Percentiles rank a stretch among this genome's conserved stretches.
Conservation (phyloP, 2,329 filamentous ascomycete genomes). For the Dothidotthia symphoricarpi region DNA sequence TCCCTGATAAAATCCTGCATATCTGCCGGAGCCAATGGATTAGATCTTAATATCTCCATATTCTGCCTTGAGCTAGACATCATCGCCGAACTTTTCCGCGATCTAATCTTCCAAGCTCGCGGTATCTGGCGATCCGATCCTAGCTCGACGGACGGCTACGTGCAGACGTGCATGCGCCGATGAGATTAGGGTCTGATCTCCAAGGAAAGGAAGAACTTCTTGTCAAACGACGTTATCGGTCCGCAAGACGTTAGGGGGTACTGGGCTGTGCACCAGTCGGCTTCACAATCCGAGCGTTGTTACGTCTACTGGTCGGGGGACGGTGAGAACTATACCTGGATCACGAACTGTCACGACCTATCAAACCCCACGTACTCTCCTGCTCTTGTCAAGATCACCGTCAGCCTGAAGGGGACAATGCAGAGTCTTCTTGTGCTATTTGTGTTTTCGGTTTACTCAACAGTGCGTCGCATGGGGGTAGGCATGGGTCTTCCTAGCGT, state of each 20-base stretch:
- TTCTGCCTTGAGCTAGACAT: conserved; percentile 1
- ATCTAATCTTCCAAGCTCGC: conserved; percentile 6
- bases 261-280: conserved; percentile 10
- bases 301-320: conserved; percentile 5
- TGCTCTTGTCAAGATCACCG: neutral
- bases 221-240: conserved; percentile 4
- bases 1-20: neutral
- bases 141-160: conserved; percentile 16
- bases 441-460: neutral
- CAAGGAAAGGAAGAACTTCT: neutral
- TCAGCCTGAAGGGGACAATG: too few relatives aligned
- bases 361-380: neutral
- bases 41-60: neutral
- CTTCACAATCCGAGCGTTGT: conserved; percentile 9
- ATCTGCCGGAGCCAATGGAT: neutral
- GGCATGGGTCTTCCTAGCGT: conserved; percentile 8
- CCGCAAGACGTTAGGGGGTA: conserved; percentile 2
- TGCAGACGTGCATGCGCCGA: conserved; percentile 10
- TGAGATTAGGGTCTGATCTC: neutral
- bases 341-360: too few relatives aligned
- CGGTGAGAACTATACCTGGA: too few relatives aligned
- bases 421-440: neutral
- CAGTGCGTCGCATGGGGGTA: conserved; percentile 1
- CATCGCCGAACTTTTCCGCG: conserved; percentile 29
- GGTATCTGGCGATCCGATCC: conserved; percentile 18